These are phyloP conservation scores for Arachnomyces sp. DNA, from an alignment of 2,329 filamentous ascomycete genomes.

Conservation along the genomic window DNA sequence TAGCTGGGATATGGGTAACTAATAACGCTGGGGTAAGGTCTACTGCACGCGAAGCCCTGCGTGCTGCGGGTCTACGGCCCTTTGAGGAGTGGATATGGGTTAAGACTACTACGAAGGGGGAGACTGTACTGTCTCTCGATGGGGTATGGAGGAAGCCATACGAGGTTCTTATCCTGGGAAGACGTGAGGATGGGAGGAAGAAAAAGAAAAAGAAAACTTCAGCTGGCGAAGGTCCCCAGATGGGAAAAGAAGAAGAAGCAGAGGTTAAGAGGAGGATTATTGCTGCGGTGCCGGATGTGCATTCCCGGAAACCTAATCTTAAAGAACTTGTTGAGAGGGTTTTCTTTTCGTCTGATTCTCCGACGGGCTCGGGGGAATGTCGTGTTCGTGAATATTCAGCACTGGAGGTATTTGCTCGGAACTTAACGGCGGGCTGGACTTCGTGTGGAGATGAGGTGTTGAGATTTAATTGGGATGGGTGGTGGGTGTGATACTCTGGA, in stretches of 20 bases:
- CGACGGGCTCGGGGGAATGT: background rate
- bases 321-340: slow-evolving; percentile 47
- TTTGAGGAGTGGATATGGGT: slow-evolving; percentile 59
- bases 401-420: slow-evolving; percentile 55
- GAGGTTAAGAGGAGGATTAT: slow-evolving; percentile 44
- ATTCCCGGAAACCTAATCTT: slow-evolving; percentile 59
- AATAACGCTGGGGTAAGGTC: slow-evolving; percentile 47
- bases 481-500: slow-evolving; percentile 33
- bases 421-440: slow-evolving; percentile 54
- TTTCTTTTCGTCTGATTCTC: slow-evolving; percentile 23
- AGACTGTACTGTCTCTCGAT: slow-evolving; percentile 45
- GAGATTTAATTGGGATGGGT: slow-evolving; percentile 50
- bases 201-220: slow-evolving; percentile 15
- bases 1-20: slow-evolving; percentile 56
- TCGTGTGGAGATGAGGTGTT: slow-evolving; percentile 56
- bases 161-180: slow-evolving; percentile 49
- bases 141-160: slow-evolving; percentile 55
- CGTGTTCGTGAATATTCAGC: slow-evolving; percentile 36
- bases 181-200: slow-evolving; percentile 13
- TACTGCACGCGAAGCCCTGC: slow-evolving; percentile 38
- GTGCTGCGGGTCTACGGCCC: slow-evolving; percentile 41
- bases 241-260: slow-evolving; percentile 4
- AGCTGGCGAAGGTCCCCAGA: slow-evolving; percentile 7
- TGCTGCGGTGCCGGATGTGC: slow-evolving; percentile 53
- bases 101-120: slow-evolving; percentile 49